Base-by-base conservation (phyloP, 345 rosid genomes). In the Pugionium dolabratum region DNA sequence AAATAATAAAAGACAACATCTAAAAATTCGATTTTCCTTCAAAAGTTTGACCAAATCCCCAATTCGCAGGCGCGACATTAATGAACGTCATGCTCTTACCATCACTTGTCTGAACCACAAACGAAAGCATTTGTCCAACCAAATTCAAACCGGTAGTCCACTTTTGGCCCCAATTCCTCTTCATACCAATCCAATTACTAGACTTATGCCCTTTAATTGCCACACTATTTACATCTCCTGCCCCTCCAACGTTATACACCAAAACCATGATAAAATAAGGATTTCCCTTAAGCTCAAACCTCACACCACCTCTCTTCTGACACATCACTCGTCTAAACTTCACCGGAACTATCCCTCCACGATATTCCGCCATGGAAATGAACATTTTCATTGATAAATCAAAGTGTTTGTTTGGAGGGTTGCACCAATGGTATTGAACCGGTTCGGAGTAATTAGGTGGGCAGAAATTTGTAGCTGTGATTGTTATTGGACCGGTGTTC, bases 151-250 rank as follows among this genome's bases (percentile, higher is more conserved):
- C 77, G 1, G 65, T 59, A 28, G 69, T 57, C 93, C 90, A 84
- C 49, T 71, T 80, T 34, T 81, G 86, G 0, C 93, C 90, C 93
- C 90, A 87, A 10, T 84, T 81, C 29, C 82, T 76, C 0, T 0
- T 3, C 94, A 87, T 85, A 1, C 8, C 41, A 1, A 48, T 11
- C 94, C 94, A 84, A 0, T 18, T 33, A 43, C 71, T 54, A 18
- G 18, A 18, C 0, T n/a, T 9, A 3, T 72, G 42, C 1, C 93
- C 93, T 58, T 37, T 78, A 2, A 86, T 67, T 3, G 54, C 64
- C 8, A 84, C 80, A 5, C 45, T n/a, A 9, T 0, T 40, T 31
- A 79, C 74, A 36, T 81, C 82, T 36, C 93, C 89, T 37, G 77
- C 83, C 0, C 93, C 86, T 18, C 86, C 93, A 44, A 84, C 86